A percentile compares a stretch with the other conserved stretches of the same genome.
phyloP scores from a whole-genome alignment of 75 land plant species.

The Cunninghamia lanceolata region DNA sequence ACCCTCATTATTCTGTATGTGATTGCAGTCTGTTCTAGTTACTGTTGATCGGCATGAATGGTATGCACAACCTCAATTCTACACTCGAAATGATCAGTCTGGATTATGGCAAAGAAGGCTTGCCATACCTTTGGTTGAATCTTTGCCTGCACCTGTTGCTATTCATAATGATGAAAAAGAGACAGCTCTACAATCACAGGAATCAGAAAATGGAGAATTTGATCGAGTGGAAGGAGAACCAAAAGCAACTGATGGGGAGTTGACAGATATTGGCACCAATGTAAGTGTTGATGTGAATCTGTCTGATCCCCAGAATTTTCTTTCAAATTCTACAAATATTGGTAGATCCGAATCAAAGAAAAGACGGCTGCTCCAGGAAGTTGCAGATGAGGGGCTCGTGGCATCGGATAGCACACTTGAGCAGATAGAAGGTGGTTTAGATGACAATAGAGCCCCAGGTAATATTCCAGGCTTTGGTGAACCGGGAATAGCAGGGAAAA shows the following conservation, averaged over 20 bases:
- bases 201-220: conserved; percentile 7
- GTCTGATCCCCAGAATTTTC: conserved; percentile 5
- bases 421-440: conserved; percentile 22
- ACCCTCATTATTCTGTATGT: background rate
- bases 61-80: conserved; percentile 88
- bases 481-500: conserved; percentile 19
- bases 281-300: conserved; percentile 26
- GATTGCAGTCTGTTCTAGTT: conserved; percentile 87
- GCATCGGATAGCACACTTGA: conserved; percentile 33
- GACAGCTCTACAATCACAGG: background rate
- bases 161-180: conserved; percentile 14
- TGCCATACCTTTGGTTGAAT: conserved; percentile 33
- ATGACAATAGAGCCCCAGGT: conserved; percentile 11
- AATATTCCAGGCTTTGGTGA: conserved; percentile 19
- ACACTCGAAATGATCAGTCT: conserved; percentile 73
- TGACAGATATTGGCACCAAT: conserved; percentile 16
- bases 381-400: conserved; percentile 30
- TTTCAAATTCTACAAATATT: conserved; percentile 12
- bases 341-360: conserved; percentile 44
- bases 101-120: conserved; percentile 71
- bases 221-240: conserved; percentile 10
- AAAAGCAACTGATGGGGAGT: background rate
- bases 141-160: conserved; percentile 14
- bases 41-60: conserved; percentile 96
- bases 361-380: conserved; percentile 47